Evolutionary conservation across 2,329 filamentous ascomycete species (phyloP), one percentile per base, ranked within the genome.

Genomic region (Aspergillus sp.): DNA sequence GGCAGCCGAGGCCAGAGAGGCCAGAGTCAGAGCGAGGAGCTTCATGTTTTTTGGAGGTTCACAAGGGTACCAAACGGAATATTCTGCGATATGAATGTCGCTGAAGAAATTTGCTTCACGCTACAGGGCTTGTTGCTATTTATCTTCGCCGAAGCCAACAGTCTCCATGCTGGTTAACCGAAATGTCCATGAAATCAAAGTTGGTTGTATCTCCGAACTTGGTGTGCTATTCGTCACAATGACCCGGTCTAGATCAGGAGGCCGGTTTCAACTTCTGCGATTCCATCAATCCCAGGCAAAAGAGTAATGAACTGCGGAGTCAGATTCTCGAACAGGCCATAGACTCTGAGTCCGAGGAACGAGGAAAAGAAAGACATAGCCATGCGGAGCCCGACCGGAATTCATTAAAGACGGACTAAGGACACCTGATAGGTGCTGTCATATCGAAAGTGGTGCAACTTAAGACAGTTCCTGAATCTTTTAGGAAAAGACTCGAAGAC

Each of bases 1-100:
- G 33, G 69, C 62, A 51, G 68, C 67, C n/a, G 60, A 63, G 56
- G 66, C 60, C 50, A 70, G 46, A 59, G 66, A 47, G 60, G 57
- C 54, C 61, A 67, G 41, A 59, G 63, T 48, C 64, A 59, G 58
- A 66, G 58, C 21, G 37, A 65, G 57, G 45, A 67, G 63, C 63
- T 71, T 72, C 70, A 73, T 73, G 19, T 44, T 68, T 62, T 35
- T 27, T 12, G 8, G 12, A 41, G 48, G 9, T 31, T 56, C 37
- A 51, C n/a, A 54, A 33, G 44, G 55, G 31, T 27, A 52, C 52
- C 25, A 40, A 25, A 48, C 33, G 51, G 21, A 37, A 43, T 45
- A 27, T 50, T 59, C 45, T 31, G 49, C 35, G 27, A 15, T 31
- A 14, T 48, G 31, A 45, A 45, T 51, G 35, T 41, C 27, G n/a